Evolutionary conservation across 1,284 basidiomycete genomes (phyloP), one percentile per base, ranked within the genome.

Genomic region (Fomitiporia mediterranea): DNA sequence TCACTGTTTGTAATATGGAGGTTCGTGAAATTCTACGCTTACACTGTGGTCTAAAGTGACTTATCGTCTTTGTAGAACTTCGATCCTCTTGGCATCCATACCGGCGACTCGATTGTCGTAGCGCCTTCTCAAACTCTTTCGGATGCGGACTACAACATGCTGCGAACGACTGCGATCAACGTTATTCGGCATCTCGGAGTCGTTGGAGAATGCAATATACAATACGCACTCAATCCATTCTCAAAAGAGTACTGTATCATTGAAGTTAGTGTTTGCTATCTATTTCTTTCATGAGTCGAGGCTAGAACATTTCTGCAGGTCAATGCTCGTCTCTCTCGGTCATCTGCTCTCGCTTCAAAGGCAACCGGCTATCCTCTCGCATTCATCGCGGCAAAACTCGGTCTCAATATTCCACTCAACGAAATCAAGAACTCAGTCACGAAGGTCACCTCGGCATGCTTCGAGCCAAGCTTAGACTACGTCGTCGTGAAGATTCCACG

Each of bases 1-100:
- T 98, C 74, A 98, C 94, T 1, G 95, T 98, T 61, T 99, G 97
- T 74, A 99, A 99, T 77, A 98, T 99, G 96, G 95, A 98, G 90
- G 94, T 92, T 56, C 59, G 85, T 30, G 50, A 37, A 17, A 19
- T 58, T 34, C 52, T 8, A 47, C 7, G n/a, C 34, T 6, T 46
- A 1, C 32, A 25, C 53, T 34, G 35, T 35, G n/a, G 19, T 35
- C 44, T 27, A 25, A 25, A 28, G 15, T 27, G n/a, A 27, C 38
- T 38, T 49, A 35, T 42, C 15, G 2, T 53, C 53, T 61, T 50
- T 39, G 37, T 17, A 97, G 93, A 98, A 98, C 77, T 99, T 99
- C 66, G 96, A 98, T 70, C 96, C 97, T 37, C 81, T 99, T 37
- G 97, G 96, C 62, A 98, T 98, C 66, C 97, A 99, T 70, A 99